A percentile compares a stretch with the other conserved stretches of the same genome.
Evolutionary conservation across 1,284 basidiomycete species (phyloP).

Genomic region (Apiotrichum mycotoxinovorans): DNA sequence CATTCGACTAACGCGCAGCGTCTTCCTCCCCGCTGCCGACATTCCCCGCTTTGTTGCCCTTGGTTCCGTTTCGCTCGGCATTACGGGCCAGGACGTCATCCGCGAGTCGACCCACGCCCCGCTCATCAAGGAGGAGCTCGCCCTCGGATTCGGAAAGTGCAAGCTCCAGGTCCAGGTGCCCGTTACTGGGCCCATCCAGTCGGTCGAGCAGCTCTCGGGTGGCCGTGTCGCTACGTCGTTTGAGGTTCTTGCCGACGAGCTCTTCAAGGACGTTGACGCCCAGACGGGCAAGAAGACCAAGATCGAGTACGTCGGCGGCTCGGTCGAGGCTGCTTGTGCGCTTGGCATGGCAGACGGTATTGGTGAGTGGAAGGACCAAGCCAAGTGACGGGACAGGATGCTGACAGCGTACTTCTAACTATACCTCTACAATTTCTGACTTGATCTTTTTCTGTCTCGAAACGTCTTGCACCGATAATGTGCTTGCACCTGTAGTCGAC

Average conservation of each 20-base stretch:
- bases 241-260: conserved; percentile 75
- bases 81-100: conserved; percentile 90
- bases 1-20: conserved; percentile 54
- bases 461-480: too few species aligned
- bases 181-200: conserved; percentile 66
- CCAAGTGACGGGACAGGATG: background rate
- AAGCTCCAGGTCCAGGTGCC: conserved; percentile 92
- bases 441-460: background rate
- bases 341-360: conserved; percentile 97
- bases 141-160: conserved; percentile 92
- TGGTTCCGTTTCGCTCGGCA: conserved; percentile 69
- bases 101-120: conserved; percentile 78
- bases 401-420: background rate
- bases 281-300: conserved; percentile 60
- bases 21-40: conserved; percentile 95
- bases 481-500: conserved; percentile 60
- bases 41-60: conserved; percentile 99
- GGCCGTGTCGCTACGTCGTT: conserved; percentile 93
- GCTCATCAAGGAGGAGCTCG: conserved; percentile 74
- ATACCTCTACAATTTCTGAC: background rate
- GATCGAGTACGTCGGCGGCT: conserved; percentile 95
- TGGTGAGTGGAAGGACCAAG: conserved; percentile 56
- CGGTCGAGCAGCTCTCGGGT: conserved; percentile 75
- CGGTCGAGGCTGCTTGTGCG: conserved; percentile 96
- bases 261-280: conserved; percentile 73